Evolutionary conservation across 148 eudicot genomes (phyloP).

Genomic region (Chenopodium berlandieri): DNA sequence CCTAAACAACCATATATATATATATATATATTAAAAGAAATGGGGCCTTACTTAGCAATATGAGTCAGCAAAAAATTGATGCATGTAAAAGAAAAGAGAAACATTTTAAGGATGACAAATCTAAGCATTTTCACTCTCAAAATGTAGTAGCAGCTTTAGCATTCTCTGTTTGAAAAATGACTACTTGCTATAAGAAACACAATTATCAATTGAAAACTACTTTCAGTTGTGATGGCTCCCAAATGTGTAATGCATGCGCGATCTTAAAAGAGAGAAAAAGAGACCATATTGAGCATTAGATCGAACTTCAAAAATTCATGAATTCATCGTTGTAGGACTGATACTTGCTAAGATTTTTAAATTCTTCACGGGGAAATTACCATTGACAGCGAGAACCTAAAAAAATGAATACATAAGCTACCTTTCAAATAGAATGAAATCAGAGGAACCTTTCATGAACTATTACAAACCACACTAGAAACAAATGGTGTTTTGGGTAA

Average conservation of each 20-base stretch:
- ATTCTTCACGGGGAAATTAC: conserved; percentile 61
- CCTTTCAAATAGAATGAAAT: neutral
- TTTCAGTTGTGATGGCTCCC: neutral
- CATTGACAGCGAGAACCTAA: conserved; percentile 79
- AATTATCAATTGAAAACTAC: neutral
- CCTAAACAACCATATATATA: too few relatives aligned
- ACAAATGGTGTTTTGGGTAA: neutral
- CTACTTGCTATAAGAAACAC: conserved; percentile 45
- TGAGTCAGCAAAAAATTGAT: neutral
- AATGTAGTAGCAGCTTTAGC: conserved; percentile 80
- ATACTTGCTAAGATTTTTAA: conserved; percentile 74
- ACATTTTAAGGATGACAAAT: neutral
- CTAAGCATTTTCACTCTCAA: neutral
- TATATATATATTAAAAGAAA: too few relatives aligned
- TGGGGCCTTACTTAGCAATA: too few relatives aligned
- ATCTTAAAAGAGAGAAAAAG: neutral
- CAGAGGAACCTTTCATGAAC: neutral
- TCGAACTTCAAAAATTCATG: conserved; percentile 79
- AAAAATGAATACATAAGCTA: neutral
- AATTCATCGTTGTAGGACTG: conserved; percentile 71
- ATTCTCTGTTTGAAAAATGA: conserved; percentile 57
- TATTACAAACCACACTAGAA: neutral
- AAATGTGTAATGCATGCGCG: neutral
- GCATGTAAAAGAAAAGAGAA: neutral
- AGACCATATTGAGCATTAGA: conserved; percentile 69